Percentiles rank a stretch among this genome's conserved stretches.
phyloP scores from a whole-genome alignment of 176 grass and related monocot genomes.

The Avena eriantha region DNA sequence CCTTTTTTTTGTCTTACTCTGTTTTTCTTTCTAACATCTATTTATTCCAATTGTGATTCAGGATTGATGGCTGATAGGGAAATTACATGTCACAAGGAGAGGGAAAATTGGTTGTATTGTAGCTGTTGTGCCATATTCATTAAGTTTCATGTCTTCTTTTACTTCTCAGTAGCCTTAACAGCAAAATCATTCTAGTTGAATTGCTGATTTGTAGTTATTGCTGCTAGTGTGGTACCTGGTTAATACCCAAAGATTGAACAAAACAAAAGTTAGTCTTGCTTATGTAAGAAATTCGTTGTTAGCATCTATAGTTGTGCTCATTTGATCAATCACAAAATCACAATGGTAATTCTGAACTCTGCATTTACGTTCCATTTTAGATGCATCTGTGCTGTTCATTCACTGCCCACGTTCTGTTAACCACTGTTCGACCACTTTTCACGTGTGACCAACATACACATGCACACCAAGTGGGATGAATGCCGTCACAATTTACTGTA shows the following conservation, averaged over 20 bases:
- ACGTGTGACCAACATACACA: not conserved
- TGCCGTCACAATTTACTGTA: not conserved
- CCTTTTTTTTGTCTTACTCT: not conserved
- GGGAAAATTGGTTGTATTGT: not conserved
- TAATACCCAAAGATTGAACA: not conserved
- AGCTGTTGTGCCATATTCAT: not conserved
- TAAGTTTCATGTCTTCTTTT: not conserved
- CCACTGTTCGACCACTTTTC: no score
- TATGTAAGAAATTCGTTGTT: conserved; percentile 16
- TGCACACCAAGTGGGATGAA: not conserved
- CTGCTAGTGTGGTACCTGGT: not conserved
- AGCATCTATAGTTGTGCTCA: not conserved
- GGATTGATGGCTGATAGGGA: conserved; percentile 45
- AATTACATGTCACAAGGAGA: not conserved
- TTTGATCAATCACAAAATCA: conserved; percentile 15
- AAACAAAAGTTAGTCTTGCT: conserved; percentile 1
- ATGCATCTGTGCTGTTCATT: no score
- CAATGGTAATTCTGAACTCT: not conserved
- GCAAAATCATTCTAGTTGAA: conserved; percentile 25
- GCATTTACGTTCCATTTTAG: not conserved
- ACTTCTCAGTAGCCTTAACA: conserved; percentile 33
- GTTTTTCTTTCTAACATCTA: conserved; percentile 17
- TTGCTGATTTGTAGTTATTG: conserved; percentile 22
- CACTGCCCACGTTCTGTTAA: no score
- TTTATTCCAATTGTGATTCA: conserved; percentile 19